phyloP scores from a whole-genome alignment of 2,329 filamentous ascomycete genomes.

The Mycocentrospora acerina region DNA sequence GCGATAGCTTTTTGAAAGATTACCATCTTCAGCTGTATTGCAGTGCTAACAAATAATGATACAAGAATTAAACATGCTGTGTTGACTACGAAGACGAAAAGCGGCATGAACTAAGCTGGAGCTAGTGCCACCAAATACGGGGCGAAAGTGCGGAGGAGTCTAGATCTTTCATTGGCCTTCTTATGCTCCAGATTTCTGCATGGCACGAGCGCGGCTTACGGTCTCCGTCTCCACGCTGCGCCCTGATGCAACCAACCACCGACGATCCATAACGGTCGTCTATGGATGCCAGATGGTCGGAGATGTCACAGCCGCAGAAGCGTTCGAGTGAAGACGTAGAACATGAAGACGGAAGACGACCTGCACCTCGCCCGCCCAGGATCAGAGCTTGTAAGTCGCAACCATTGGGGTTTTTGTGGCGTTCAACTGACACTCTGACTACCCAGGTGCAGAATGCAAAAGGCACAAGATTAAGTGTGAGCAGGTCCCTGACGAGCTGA shows the following conservation, averaged over 20 bases:
- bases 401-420: neutral
- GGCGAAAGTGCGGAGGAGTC: no score
- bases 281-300: conserved; percentile 53
- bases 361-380: conserved; percentile 25
- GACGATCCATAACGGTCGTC: conserved; percentile 11
- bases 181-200: no score
- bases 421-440: conserved; percentile 1
- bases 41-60: no score
- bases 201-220: no score
- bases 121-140: no score
- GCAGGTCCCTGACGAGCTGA: conserved; percentile 31
- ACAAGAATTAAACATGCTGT: no score
- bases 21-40: no score
- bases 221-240: neutral
- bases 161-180: no score
- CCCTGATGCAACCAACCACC: conserved; percentile 2
- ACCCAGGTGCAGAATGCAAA: conserved; percentile 36
- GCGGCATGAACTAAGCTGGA: no score
- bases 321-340: conserved; percentile 32
- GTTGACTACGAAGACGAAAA: no score
- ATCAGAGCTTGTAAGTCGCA: conserved; percentile 29
- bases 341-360: conserved; percentile 28
- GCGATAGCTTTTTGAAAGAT: no score
- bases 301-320: conserved; percentile 56
- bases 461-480: conserved; percentile 41